A percentile compares a stretch with the other conserved stretches of the same genome.
phyloP scores from a whole-genome alignment of 106 monocot species.

The Apostasia shenzhenica region DNA sequence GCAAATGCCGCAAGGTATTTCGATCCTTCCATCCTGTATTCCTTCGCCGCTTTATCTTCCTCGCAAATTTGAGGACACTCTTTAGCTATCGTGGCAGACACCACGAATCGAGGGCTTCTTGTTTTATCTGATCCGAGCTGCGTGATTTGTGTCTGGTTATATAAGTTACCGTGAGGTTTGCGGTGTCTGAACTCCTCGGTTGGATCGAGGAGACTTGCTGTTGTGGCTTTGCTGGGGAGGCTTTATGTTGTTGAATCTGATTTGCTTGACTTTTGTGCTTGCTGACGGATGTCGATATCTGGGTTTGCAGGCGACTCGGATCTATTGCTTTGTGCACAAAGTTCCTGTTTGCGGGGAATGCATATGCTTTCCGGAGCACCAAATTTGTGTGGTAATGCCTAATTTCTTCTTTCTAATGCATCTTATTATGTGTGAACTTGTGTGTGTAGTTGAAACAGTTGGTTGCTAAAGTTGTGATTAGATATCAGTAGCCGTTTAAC shows the following conservation, averaged over 20 bases:
- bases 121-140: neutral
- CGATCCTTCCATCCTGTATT: neutral
- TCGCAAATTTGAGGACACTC: neutral
- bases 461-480: no score
- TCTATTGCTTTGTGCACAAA: conserved; percentile 97
- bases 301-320: conserved; percentile 78
- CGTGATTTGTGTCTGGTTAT: neutral
- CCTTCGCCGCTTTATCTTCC: neutral
- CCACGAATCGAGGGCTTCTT: no score
- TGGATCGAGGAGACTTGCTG: neutral
- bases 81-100: neutral
- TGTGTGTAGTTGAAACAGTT: no score
- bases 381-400: conserved; percentile 78
- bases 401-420: neutral
- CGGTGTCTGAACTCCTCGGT: neutral
- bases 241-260: neutral
- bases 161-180: neutral
- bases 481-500: no score
- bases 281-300: conserved; percentile 2
- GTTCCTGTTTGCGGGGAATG: conserved; percentile 95
- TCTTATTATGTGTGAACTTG: no score
- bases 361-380: conserved; percentile 84
- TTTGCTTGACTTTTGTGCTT: neutral
- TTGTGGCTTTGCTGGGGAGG: neutral
- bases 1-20: conserved; percentile 94